Base-by-base conservation (phyloP, 257 asterid species). In the Asclepias syriaca region DNA sequence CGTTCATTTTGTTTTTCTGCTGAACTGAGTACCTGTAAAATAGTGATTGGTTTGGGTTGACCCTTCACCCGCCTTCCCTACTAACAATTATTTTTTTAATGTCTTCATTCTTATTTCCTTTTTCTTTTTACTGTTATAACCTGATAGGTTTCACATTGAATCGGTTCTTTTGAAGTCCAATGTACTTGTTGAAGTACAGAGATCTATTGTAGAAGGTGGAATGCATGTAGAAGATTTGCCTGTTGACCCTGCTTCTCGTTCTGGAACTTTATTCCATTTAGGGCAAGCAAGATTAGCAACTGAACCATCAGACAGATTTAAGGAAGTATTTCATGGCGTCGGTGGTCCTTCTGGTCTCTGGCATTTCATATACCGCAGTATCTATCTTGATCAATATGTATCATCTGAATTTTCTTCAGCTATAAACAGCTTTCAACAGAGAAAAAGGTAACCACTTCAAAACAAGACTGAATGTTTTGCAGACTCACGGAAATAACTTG, bases 311-410 rank as follows among this genome's bases (percentile, higher is more conserved):
- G 87, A 77, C 56, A 85, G 87, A 71, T 61, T 49, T 37, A 64
- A 83, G 22, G 90, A 88, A 6, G 81, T 85, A 49, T 82, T 76
- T 78, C 58, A 58, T 59, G 87, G 95, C 32, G 71, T 82, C 72
- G 99, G 96, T 74, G 99, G 99, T 74, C 97, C 98, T 43, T 96
- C 90, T 70, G 99, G 99, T 65, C 89, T 95, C 54, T 95, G 99
- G 98, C 99, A 95, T 87, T 95, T 95, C 84, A 83, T 95, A 55
- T 95, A 95, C 73, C 86, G 94, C 74, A 95, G 96, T 79, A 86
- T 87, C 72, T 85, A 76, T 84, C 94, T 87, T 53, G 94, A 88
- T 81, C 99, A 95, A 77, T 95, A 85, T 69, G 98, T 95, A 70
- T 81, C 99, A 3, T 95, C 99, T 67, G 98, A 92, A 80, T 90